phyloP scores from a whole-genome alignment of 192 early-diverging fungal species.

The Backusella mclennaniae region DNA sequence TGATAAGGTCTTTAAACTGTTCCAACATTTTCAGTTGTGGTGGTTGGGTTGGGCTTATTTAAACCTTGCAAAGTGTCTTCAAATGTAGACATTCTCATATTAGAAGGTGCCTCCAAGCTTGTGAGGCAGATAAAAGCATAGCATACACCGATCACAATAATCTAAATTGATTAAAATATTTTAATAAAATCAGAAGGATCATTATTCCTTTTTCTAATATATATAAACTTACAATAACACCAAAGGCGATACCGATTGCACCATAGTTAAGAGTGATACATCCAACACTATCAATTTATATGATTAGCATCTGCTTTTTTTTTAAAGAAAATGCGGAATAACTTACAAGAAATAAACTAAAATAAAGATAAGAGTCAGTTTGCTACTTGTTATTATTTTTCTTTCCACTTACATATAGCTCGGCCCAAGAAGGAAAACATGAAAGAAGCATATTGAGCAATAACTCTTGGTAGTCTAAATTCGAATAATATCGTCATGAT shows the following conservation, averaged over 20 bases:
- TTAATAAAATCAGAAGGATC: not conserved
- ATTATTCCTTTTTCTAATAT: not conserved
- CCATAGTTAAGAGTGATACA: slow-evolving; percentile 28
- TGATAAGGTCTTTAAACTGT: not conserved
- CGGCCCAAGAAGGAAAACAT: slow-evolving; percentile 43
- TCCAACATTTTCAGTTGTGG: not conserved
- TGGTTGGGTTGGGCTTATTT: not conserved
- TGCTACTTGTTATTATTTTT: not conserved
- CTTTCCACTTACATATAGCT: slow-evolving; percentile 30
- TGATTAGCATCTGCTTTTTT: not conserved
- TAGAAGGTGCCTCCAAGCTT: slow-evolving; percentile 21
- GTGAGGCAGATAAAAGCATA: slow-evolving; percentile 20
- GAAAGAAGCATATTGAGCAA: slow-evolving; percentile 33
- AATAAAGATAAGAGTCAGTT: not conserved
- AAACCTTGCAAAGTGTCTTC: slow-evolving; percentile 30
- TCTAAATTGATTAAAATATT: slow-evolving; percentile 10
- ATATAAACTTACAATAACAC: slow-evolving; percentile 32
- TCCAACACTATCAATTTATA: slow-evolving; percentile 21
- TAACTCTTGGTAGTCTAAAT: slow-evolving; percentile 23
- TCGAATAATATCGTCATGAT: slow-evolving; percentile 30
- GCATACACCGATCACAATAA: slow-evolving; percentile 19
- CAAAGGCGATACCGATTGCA: slow-evolving; percentile 27
- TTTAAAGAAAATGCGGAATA: not conserved
- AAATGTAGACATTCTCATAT: slow-evolving; percentile 24
- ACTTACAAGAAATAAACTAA: slow-evolving; percentile 28